A percentile compares a stretch with the other conserved stretches of the same genome.
Conservation (phyloP, 306 rosid species). For the Pyrus communis region DNA sequence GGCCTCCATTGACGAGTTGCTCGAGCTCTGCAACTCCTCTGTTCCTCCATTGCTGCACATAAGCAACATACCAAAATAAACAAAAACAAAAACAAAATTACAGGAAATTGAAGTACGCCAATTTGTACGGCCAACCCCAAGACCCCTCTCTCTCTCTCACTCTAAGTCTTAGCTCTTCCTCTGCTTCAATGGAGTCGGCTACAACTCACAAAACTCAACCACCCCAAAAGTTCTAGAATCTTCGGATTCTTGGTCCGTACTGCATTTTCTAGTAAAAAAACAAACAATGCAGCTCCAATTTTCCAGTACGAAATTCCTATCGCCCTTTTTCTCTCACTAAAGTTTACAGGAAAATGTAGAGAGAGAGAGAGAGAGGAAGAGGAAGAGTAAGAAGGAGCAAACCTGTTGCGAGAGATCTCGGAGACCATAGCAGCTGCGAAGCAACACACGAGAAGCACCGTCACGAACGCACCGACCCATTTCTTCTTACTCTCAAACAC, state of each 20-base stretch:
- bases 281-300: not conserved
- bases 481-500: constrained; percentile 16
- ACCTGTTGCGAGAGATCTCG: constrained; percentile 47
- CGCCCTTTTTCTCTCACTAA: not conserved
- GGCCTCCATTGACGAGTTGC: constrained; percentile 69
- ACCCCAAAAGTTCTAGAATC: not conserved
- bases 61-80: not conserved
- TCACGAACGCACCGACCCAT: constrained; percentile 24
- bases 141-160: not conserved
- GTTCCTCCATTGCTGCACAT: constrained; percentile 38
- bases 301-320: not conserved
- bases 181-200: not conserved
- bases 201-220: not conserved
- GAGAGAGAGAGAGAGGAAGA: constrained; percentile 6
- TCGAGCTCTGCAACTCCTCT: constrained; percentile 52
- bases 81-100: not conserved
- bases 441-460: constrained; percentile 31
- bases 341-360: not conserved
- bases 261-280: not conserved
- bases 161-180: not conserved
- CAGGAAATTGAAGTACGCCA: not conserved
- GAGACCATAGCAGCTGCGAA: constrained; percentile 35
- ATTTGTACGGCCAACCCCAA: not conserved
- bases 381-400: not conserved
- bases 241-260: not conserved